Base-by-base conservation (phyloP, 352 stramenopile genomes). In the Phytopythium litorale region DNA sequence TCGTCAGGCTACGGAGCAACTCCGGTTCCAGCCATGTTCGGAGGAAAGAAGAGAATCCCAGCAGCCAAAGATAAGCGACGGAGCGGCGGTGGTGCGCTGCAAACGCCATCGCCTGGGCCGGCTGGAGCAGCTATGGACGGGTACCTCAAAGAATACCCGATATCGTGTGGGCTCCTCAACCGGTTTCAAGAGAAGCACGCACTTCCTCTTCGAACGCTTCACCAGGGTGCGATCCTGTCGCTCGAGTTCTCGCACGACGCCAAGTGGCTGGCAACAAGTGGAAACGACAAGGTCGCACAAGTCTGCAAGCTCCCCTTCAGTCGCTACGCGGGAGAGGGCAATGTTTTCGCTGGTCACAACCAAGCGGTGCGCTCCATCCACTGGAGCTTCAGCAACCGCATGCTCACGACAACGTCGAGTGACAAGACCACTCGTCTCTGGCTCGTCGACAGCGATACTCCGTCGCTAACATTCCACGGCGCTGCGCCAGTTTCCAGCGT, bases 231-330 rank as follows among this genome's bases (percentile, higher is more conserved):
- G 28, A 90, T 94, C 63, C 72, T 89, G 57, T 71, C 78, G 25
- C 69, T 92, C n/a, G 85, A 91, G 57, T 94, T 78, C 60, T 88
- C 85, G n/a, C 66, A 62, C n/a, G 81, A 92, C 55, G 78, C 83
- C 51, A 91, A 90, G 56, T 85, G 71, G 69, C 70, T 94, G 23
- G 85, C 83, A 8, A 89, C 83, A 12, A 79, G 70, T 37, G 81
- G 82, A 23, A 87, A 65, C 48, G 84, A 94, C 60, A 68, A 72
- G 18, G 68, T 94, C 37, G 83, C 76, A 1, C 75, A 91, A 48
- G 62, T 85, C 18, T 90, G 76, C 46, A 85, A 78, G 54, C 63
- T 92, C n/a, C 82, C 84, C 23, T 87, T 91, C 62, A 87, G 77
- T 45, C 76, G 78, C 33, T 90, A 87, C 59, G 54, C 70, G n/a